Evolutionary conservation across 192 early-diverging fungal species (phyloP), one percentile per base, ranked within the genome.

Genomic region (Dispira parvispora): DNA sequence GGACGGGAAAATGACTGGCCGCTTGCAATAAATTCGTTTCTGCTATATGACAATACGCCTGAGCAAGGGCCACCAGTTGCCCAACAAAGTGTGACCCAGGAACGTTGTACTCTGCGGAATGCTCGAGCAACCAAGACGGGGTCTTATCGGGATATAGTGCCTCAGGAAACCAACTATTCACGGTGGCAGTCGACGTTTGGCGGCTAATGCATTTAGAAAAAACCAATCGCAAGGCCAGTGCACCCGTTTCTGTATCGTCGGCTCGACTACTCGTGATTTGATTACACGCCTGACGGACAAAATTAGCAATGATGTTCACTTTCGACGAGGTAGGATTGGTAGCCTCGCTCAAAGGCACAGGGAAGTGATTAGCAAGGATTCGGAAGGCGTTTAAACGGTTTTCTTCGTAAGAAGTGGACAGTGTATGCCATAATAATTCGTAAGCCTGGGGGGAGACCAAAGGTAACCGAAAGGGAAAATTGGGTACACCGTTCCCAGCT

Each of bases 211-310:
- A 92, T 63, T 88, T 89, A 42, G 76, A 73, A 74, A 90, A 92
- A 23, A 92, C 66, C 68, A 86, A 76, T 21, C 86, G 79, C 44
- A 92, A 73, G 13, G 91, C 70, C 66, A 86, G 78, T n/a, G 88
- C 86, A 38, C 88, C 92, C 64, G 83, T 82, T 53, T 89, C 88
- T 67, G 88, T 87, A 68, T 94, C 87, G 18, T 82, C 80, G 13
- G 88, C 85, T 12, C 86, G 69, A 13, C 82, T 80, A 64, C 83
- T 87, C 62, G 66, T 73, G 26, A 88, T 73, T 69, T 78, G 71
- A 43, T 71, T 69, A 26, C 89, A 65, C 4, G 80, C 85, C 67
- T 81, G 81, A 46, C 75, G 69, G 8, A 88, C 68, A 60, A 89
- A 62, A 14, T 70, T 64, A 27, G 77, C 71, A 2, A 81, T 76